These are phyloP conservation scores for Candida tibetensis DNA, from an alignment of 805 yeast genomes.

Conservation along the genomic window DNA sequence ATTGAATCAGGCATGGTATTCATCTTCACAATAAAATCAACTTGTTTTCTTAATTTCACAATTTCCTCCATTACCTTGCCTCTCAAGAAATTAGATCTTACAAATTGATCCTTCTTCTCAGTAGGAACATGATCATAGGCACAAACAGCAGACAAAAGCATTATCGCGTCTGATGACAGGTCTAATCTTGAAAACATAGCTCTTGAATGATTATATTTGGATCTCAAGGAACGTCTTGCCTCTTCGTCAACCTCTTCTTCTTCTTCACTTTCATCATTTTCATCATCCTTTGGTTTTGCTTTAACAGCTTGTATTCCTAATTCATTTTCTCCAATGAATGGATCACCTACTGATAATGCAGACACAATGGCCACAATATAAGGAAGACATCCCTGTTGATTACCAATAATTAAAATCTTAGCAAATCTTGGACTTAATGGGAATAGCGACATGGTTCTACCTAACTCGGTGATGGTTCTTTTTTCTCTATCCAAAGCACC, in stretches of 20 bases:
- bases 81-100: slow-evolving; percentile 64
- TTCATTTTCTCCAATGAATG: slow-evolving; percentile 74
- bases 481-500: slow-evolving; percentile 69
- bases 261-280: slow-evolving; percentile 36
- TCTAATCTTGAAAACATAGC: slow-evolving; percentile 67
- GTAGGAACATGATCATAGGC: slow-evolving; percentile 75
- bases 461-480: slow-evolving; percentile 68
- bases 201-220: slow-evolving; percentile 57
- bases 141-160: slow-evolving; percentile 76
- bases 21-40: slow-evolving; percentile 68
- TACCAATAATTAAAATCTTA: slow-evolving; percentile 82
- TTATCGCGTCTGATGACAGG: slow-evolving; percentile 69
- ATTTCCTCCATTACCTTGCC: slow-evolving; percentile 85
- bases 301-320: slow-evolving; percentile 46
- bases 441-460: slow-evolving; percentile 81
- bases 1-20: slow-evolving; percentile 60
- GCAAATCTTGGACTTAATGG: slow-evolving; percentile 94
- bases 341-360: slow-evolving; percentile 91
- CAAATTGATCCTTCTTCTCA: slow-evolving; percentile 46
- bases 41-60: slow-evolving; percentile 72
- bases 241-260: slow-evolving; percentile 39
- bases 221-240: slow-evolving; percentile 39
- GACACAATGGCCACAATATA: slow-evolving; percentile 91
- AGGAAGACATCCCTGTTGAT: slow-evolving; percentile 81
- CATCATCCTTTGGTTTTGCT: slow-evolving; percentile 23